phyloP scores from a whole-genome alignment of 306 rosid genomes.

The Arachis stenosperma region DNA sequence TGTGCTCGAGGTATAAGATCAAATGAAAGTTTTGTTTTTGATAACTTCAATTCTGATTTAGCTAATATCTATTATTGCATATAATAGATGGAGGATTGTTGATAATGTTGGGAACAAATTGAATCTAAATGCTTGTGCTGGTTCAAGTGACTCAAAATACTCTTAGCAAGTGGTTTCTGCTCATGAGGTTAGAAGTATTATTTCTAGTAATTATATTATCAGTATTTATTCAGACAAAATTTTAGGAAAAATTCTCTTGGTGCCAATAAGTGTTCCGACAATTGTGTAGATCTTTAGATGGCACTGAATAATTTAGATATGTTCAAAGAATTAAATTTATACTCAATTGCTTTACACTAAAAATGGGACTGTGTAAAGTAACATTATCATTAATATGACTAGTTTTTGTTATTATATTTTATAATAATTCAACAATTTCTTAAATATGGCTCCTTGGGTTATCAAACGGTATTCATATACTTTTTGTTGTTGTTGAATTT shows the following conservation, averaged over 20 bases:
- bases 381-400: background rate
- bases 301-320: background rate
- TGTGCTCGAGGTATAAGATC: background rate
- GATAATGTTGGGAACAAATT: constrained; percentile 38
- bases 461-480: background rate
- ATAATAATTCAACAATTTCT: background rate
- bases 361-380: background rate
- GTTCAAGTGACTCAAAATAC: constrained; percentile 62
- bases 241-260: constrained; percentile 19
- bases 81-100: background rate
- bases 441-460: background rate
- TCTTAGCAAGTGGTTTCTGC: constrained; percentile 38
- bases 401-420: constrained; percentile 14
- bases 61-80: background rate
- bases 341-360: background rate
- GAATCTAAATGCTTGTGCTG: constrained; percentile 43
- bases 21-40: background rate
- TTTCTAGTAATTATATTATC: constrained; percentile 27
- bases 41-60: background rate
- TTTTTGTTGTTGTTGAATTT: background rate
- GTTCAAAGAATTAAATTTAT: background rate
- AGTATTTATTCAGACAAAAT: constrained; percentile 5
- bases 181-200: background rate
- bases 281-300: background rate
- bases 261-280: background rate